A percentile compares a stretch with the other conserved stretches of the same genome.
phyloP scores from a whole-genome alignment of 345 rosid species.

The Ceriops tagal region DNA sequence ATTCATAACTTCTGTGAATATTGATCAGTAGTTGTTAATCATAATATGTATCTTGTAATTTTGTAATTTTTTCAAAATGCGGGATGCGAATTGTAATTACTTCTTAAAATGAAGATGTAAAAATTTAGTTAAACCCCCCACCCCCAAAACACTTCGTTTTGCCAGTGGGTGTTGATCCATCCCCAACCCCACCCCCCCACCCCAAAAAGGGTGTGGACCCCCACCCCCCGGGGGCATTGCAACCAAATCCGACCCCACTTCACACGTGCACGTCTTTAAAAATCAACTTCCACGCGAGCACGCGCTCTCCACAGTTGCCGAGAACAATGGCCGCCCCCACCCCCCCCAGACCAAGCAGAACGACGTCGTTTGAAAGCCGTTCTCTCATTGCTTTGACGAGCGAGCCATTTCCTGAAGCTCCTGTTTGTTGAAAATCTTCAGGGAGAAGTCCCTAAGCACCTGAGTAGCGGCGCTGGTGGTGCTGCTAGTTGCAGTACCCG shows the following conservation, averaged over 20 bases:
- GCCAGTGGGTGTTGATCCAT: too few relatives aligned
- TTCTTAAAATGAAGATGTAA: too few relatives aligned
- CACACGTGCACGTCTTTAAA: slow-evolving; percentile 52
- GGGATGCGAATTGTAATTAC: too few relatives aligned
- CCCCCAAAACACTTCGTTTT: too few relatives aligned
- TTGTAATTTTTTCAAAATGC: too few relatives aligned
- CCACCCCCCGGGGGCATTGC: slow-evolving; percentile 34
- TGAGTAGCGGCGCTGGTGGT: slow-evolving; percentile 30
- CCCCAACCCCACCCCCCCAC: too few relatives aligned
- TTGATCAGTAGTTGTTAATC: too few relatives aligned
- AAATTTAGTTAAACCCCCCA: too few relatives aligned
- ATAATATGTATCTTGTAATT: too few relatives aligned
- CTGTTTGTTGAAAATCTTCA: slow-evolving; percentile 66
- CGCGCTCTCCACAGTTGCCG: slow-evolving; percentile 34
- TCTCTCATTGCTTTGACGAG: slow-evolving; percentile 45
- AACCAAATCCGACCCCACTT: slow-evolving; percentile 43
- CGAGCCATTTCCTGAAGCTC: slow-evolving; percentile 67
- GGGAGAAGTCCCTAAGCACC: slow-evolving; percentile 67
- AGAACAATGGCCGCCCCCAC: background rate
- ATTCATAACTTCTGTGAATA: too few relatives aligned
- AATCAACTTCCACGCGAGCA: slow-evolving; percentile 44
- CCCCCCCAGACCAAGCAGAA: too few relatives aligned
- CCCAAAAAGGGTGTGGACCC: slow-evolving; percentile 28
- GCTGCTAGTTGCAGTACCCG: slow-evolving; percentile 34
- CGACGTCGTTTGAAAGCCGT: background rate